Evolutionary conservation across 306 rosid genomes (phyloP).

Genomic region (Rosa chinensis): DNA sequence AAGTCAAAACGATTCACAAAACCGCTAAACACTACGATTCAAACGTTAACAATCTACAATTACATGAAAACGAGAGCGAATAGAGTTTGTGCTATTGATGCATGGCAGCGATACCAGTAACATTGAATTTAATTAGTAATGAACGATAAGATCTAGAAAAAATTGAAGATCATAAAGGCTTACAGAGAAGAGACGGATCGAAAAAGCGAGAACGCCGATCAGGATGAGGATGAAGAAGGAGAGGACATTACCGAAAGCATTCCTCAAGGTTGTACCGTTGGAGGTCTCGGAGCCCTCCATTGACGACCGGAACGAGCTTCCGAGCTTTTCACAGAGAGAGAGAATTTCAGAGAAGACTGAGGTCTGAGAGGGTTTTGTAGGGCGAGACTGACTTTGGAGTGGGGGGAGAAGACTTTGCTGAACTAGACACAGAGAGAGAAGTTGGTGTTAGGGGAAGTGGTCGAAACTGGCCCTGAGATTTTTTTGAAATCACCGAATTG

Average conservation of each 20-base stretch:
- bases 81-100: constrained; percentile 1
- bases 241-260: constrained; percentile 85
- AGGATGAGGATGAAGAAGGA: constrained; percentile 82
- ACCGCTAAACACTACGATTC: neutral
- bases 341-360: constrained; percentile 20
- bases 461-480: neutral
- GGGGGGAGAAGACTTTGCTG: constrained; percentile 23
- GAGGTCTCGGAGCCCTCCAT: constrained; percentile 87
- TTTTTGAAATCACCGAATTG: neutral
- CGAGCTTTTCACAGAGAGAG: constrained; percentile 21
- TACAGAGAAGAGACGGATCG: constrained; percentile 99
- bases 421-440: neutral
- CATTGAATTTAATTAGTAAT: neutral
- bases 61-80: neutral
- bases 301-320: constrained; percentile 64
- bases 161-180: constrained; percentile 25
- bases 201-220: constrained; percentile 98
- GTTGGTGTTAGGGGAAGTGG: neutral
- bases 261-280: constrained; percentile 46
- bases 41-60: neutral
- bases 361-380: constrained; percentile 29
- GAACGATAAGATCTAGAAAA: constrained; percentile 45
- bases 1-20: neutral
- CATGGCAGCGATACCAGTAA: constrained; percentile 11
- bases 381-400: constrained; percentile 18